Percentiles rank a stretch among this genome's conserved stretches.
phyloP scores from a whole-genome alignment of 352 stramenopile genomes.

The Phytophthora colocasiae region DNA sequence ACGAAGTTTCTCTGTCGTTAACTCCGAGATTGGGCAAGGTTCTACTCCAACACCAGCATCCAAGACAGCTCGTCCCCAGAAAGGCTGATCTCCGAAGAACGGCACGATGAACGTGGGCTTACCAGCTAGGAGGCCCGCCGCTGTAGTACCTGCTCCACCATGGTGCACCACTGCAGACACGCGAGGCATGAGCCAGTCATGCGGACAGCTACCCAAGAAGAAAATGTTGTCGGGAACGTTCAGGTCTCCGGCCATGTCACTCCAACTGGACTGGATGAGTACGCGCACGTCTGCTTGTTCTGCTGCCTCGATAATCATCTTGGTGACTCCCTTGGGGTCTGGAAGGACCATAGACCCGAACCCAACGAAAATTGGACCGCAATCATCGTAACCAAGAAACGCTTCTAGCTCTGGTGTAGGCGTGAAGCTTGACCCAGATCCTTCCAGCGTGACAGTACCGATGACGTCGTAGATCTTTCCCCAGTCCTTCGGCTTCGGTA shows the following conservation, averaged over 20 bases:
- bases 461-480: background rate
- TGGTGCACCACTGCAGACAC: background rate
- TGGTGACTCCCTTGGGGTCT: conserved; percentile 59
- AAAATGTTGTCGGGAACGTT: background rate
- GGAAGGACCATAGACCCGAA: conserved; percentile 94
- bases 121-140: background rate
- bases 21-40: conserved; percentile 75
- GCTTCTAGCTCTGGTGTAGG: conserved; percentile 53
- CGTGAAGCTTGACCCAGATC: conserved; percentile 40
- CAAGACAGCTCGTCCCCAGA: conserved; percentile 10
- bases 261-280: background rate
- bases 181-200: background rate
- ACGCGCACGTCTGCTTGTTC: background rate
- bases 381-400: conserved; percentile 56
- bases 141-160: background rate
- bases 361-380: conserved; percentile 90
- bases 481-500: background rate
- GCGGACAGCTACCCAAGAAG: background rate
- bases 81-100: background rate
- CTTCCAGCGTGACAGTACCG: conserved; percentile 40
- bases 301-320: background rate
- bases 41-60: conserved; percentile 81
- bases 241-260: background rate
- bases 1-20: conserved; percentile 81
- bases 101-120: background rate